Conservation (phyloP, 176 grass and related monocot species). For the Puya raimondii region DNA sequence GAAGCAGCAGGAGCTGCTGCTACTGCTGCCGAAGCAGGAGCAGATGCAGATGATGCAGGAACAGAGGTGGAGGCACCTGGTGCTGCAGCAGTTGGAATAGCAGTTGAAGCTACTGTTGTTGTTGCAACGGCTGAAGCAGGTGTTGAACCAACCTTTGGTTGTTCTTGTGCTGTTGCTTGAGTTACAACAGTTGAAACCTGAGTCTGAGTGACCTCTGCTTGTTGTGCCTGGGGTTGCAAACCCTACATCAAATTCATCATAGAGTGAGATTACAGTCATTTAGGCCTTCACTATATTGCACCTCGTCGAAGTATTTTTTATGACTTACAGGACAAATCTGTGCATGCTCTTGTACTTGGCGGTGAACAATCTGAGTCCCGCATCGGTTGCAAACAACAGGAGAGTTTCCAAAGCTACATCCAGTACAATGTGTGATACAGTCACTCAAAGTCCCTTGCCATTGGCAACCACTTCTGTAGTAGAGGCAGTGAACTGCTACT, state of each 20-base stretch:
- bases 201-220: slow-evolving; percentile 29
- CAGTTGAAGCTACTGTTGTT: slow-evolving; percentile 10
- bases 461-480: slow-evolving; percentile 83
- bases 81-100: slow-evolving; percentile 19
- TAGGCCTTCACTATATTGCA: background rate
- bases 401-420: slow-evolving; percentile 75
- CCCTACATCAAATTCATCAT: slow-evolving; percentile 27
- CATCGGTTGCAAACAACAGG: slow-evolving; percentile 94
- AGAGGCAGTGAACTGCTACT: slow-evolving; percentile 72
- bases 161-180: slow-evolving; percentile 41
- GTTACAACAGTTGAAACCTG: slow-evolving; percentile 23
- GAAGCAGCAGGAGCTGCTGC: slow-evolving; percentile 10
- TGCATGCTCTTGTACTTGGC: slow-evolving; percentile 96
- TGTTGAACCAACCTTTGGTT: slow-evolving; percentile 23
- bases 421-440: slow-evolving; percentile 52
- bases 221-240: slow-evolving; percentile 58
- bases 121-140: slow-evolving; percentile 12
- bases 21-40: slow-evolving; percentile 15
- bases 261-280: background rate
- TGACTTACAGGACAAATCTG: slow-evolving; percentile 81
- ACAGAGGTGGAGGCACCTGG: background rate
- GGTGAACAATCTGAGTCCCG: slow-evolving; percentile 78
- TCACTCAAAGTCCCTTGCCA: slow-evolving; percentile 93
- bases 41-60: slow-evolving; percentile 10
- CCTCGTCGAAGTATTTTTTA: background rate